Percentiles rank a stretch among this genome's conserved stretches.
These are phyloP conservation scores for Metrosideros polymorpha DNA, from an alignment of 441 rosid genomes.

Conservation along the genomic window DNA sequence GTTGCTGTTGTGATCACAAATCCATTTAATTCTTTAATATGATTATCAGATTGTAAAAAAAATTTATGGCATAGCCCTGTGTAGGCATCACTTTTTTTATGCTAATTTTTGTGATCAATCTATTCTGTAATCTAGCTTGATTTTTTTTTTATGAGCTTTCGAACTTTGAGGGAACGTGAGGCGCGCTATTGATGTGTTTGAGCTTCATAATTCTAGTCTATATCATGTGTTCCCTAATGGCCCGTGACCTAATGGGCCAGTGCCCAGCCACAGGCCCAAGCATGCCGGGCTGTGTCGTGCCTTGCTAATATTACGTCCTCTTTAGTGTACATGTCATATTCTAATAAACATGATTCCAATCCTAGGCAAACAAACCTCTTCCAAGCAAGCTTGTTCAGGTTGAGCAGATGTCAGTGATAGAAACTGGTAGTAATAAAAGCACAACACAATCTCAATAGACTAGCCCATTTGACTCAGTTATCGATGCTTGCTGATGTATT, in stretches of 20 bases:
- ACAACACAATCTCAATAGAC: neutral
- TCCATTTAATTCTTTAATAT: neutral
- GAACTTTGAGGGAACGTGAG: neutral
- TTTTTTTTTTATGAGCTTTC: neutral
- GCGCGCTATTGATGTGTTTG: neutral
- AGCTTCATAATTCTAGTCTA: neutral
- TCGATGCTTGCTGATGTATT: neutral
- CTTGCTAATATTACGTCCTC: neutral
- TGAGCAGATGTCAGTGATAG: neutral
- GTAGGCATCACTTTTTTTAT: neutral
- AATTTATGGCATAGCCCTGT: neutral
- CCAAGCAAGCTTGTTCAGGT: neutral
- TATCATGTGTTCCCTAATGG: neutral
- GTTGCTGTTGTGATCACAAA: neutral
- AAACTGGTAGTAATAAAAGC: neutral
- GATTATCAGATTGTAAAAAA: neutral
- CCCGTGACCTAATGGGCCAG: accelerated
- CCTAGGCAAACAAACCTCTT: neutral
- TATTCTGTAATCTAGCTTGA: neutral
- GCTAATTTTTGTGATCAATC: neutral
- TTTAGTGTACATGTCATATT: neutral
- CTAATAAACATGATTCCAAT: neutral
- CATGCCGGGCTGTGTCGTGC: neutral
- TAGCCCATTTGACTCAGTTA: neutral
- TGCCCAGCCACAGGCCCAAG: neutral